Base-by-base conservation (phyloP, 169 alveolate genomes). In the Plasmodium blacklocki region DNA sequence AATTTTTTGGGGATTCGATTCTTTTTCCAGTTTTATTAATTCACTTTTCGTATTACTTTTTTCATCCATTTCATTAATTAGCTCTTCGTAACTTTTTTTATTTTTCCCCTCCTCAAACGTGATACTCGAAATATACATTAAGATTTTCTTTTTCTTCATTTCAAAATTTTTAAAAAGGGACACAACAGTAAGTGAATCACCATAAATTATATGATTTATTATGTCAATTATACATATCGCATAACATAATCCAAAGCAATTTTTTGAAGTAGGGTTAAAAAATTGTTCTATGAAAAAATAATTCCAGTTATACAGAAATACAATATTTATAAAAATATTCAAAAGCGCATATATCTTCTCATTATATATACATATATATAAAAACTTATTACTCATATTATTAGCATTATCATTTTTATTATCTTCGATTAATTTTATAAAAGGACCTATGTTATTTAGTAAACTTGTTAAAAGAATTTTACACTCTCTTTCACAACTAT, bases 351-450 rank as follows among this genome's bases (percentile, higher is more conserved):
- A 21, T 12, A 78, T 76, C 18, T 32, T 49, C 39, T 71, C 23
- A 71, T 78, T 78, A 78, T 26, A 78, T 52, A 78, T 18, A 49
- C 89, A 78, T 50, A 78, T 15, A 15, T 50, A 78, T 47, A 78
- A 21, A 18, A 59, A 6, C 12, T 50, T 23, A n/a, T 39, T 39
- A 39, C 9, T 39, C 47, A 39, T 39, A 39, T 7, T 39, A 39
- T 39, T 39, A 39, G 9, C 2, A 39, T 5, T 39, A 5, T 39
- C 47, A 39, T 39, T 39, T 39, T 39, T 39, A 39, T 66, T 59
- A n/a, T 78, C 50, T 29, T 78, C 72, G n/a, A 75, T 54, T 11
- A 75, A 29, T 18, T 75, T 60, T 6, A 62, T 43, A 45, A 62
- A 45, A 18, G 89, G 89, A 2, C 9, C 2, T 3, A 78, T 8